Conservation (phyloP, 1,284 basidiomycete species). For the Ustilago curta region DNA sequence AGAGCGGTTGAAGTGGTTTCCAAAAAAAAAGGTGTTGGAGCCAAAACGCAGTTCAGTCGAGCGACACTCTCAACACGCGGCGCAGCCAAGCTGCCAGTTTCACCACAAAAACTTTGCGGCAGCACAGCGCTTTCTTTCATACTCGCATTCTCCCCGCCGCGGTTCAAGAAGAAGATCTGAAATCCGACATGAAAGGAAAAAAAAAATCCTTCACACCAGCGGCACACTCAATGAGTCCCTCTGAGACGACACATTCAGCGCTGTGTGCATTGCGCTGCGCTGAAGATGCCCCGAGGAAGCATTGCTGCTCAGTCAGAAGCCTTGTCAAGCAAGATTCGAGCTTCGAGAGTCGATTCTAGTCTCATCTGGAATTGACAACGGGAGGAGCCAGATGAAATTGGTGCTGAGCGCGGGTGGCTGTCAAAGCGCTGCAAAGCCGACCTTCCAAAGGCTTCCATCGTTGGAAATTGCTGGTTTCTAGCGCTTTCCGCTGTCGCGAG, state of each 20-base stretch:
- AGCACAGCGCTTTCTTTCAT: background rate
- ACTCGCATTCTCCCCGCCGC: background rate
- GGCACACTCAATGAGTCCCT: background rate
- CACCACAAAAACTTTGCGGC: background rate
- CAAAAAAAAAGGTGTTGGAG: conserved; percentile 1
- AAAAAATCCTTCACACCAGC: conserved; percentile 6
- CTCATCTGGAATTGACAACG: conserved; percentile 4
- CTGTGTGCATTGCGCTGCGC: background rate
- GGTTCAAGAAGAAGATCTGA: conserved; percentile 2
- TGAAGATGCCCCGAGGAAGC: background rate
- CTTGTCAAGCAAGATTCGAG: background rate
- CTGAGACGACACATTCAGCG: background rate
- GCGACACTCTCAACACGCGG: conserved; percentile 22
- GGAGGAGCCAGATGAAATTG: background rate
- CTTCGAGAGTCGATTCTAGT: conserved; percentile 6
- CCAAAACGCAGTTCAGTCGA: conserved; percentile 14
- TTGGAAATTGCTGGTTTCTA: background rate
- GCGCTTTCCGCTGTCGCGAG: conserved; percentile 11
- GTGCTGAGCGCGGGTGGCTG: background rate
- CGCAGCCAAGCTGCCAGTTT: background rate
- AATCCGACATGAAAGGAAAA: background rate
- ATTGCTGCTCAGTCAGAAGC: conserved; percentile 3
- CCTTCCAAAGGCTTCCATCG: conserved; percentile 30
- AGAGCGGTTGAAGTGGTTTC: background rate
- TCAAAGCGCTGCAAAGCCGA: background rate